Conservation (phyloP, 2,329 filamentous ascomycete genomes). For the Grosmannia serpens region DNA sequence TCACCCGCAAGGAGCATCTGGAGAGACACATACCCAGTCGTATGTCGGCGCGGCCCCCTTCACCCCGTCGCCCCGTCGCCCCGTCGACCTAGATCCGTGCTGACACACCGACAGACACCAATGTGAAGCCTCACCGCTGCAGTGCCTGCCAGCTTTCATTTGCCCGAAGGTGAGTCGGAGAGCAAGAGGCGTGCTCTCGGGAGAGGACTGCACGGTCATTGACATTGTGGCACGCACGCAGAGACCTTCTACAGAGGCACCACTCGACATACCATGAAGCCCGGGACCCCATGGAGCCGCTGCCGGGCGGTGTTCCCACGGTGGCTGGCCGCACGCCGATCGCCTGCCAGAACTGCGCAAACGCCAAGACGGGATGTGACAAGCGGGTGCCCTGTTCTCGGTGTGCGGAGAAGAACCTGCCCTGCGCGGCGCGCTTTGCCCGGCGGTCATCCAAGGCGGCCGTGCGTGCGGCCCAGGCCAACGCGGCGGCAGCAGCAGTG, state of each 20-base stretch:
- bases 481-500: slow-evolving; percentile 21
- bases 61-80: not conserved
- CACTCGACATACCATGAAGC: slow-evolving; percentile 39
- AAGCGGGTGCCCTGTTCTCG: slow-evolving; percentile 37
- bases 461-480: slow-evolving; percentile 29
- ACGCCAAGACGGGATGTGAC: slow-evolving; percentile 39
- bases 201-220: not conserved
- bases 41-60: slow-evolving; percentile 19
- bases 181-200: not conserved
- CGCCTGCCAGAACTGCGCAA: slow-evolving; percentile 37
- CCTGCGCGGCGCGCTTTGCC: slow-evolving; percentile 36
- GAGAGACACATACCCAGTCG: slow-evolving; percentile 42
- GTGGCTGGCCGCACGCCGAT: slow-evolving; percentile 32
- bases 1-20: slow-evolving; percentile 45
- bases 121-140: slow-evolving; percentile 42
- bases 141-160: slow-evolving; percentile 37
- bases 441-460: slow-evolving; percentile 38
- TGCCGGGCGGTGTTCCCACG: slow-evolving; percentile 30
- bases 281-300: slow-evolving; percentile 32
- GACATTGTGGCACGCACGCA: slow-evolving; percentile 13
- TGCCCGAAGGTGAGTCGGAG: slow-evolving; percentile 28
- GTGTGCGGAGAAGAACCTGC: slow-evolving; percentile 36
- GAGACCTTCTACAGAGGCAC: slow-evolving; percentile 40
- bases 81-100: no score
- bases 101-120: slow-evolving; percentile 32